phyloP scores from a whole-genome alignment of 805 yeast genomes.

The Maudiozyma serrabonitensis region DNA sequence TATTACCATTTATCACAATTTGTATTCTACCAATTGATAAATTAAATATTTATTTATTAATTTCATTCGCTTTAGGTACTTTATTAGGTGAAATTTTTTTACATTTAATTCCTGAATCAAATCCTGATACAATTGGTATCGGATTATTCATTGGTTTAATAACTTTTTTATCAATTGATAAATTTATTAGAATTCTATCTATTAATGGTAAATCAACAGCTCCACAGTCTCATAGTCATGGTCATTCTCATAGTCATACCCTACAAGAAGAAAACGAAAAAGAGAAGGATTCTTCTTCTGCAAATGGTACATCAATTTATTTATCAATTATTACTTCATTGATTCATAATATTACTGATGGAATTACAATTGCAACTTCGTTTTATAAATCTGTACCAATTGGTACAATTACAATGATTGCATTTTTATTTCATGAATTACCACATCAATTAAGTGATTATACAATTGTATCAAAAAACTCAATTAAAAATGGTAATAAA shows the following conservation, averaged over 20 bases:
- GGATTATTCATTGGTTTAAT: constrained; percentile 54
- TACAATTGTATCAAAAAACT: constrained; percentile 49
- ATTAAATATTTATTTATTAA: background rate
- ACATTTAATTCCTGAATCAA: constrained; percentile 58
- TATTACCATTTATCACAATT: constrained; percentile 51
- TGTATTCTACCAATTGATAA: constrained; percentile 40
- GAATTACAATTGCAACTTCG: constrained; percentile 63
- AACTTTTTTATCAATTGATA: constrained; percentile 53
- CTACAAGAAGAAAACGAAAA: constrained; percentile 17
- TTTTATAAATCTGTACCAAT: constrained; percentile 49
- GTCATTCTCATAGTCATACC: constrained; percentile 39
- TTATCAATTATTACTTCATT: constrained; percentile 62
- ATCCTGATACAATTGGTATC: constrained; percentile 35
- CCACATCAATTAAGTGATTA: constrained; percentile 80
- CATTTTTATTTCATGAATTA: constrained; percentile 66
- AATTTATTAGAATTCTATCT: constrained; percentile 35
- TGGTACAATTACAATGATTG: constrained; percentile 61
- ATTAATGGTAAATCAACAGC: background rate
- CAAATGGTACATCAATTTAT: constrained; percentile 37
- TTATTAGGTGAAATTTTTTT: constrained; percentile 65
- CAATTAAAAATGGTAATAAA: background rate
- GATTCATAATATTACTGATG: constrained; percentile 69
- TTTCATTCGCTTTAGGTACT: constrained; percentile 66
- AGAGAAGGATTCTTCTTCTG: constrained; percentile 13
- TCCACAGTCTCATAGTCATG: constrained; percentile 21